A percentile compares a stretch with the other conserved stretches of the same genome.
Conservation (phyloP, 2,329 filamentous ascomycete species). For the Exophiala oligosperma region DNA sequence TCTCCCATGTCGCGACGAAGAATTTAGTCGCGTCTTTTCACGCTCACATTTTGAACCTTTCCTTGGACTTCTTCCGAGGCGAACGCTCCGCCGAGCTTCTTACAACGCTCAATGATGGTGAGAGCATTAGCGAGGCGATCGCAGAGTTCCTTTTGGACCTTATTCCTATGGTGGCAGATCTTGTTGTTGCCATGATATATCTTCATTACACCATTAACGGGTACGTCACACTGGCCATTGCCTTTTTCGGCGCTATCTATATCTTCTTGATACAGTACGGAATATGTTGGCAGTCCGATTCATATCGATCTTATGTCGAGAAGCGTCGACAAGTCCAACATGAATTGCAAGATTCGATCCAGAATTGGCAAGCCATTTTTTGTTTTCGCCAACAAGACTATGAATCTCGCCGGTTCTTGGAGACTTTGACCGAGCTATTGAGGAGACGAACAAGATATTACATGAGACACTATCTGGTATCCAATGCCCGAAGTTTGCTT, state of each 20-base stretch:
- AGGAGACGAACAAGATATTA: not conserved
- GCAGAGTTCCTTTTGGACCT: constrained; percentile 31
- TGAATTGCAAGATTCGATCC: constrained; percentile 58
- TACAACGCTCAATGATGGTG: too few relatives aligned
- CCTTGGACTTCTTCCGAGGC: too few relatives aligned
- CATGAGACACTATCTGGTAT: not conserved
- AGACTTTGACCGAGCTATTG: not conserved
- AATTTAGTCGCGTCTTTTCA: too few relatives aligned
- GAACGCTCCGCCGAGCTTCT: too few relatives aligned
- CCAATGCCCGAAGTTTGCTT: constrained; percentile 28
- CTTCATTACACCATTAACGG: constrained; percentile 62
- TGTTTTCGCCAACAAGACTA: constrained; percentile 58
- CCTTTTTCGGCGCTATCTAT: constrained; percentile 49
- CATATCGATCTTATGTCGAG: constrained; percentile 39
- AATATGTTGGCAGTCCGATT: constrained; percentile 39
- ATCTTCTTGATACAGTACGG: constrained; percentile 49
- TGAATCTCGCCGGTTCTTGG: constrained; percentile 52
- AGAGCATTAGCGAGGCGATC: too few relatives aligned
- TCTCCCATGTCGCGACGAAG: too few relatives aligned
- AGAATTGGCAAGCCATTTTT: constrained; percentile 59
- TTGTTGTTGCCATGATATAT: constrained; percentile 61
- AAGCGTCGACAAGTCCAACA: constrained; percentile 50
- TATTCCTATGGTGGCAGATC: constrained; percentile 61
- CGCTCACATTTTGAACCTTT: too few relatives aligned
- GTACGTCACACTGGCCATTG: constrained; percentile 55